Percentiles rank a stretch among this genome's conserved stretches.
These are phyloP conservation scores for Phytopythium chamaehyphon DNA, from an alignment of 352 stramenopile species.

Conservation along the genomic window DNA sequence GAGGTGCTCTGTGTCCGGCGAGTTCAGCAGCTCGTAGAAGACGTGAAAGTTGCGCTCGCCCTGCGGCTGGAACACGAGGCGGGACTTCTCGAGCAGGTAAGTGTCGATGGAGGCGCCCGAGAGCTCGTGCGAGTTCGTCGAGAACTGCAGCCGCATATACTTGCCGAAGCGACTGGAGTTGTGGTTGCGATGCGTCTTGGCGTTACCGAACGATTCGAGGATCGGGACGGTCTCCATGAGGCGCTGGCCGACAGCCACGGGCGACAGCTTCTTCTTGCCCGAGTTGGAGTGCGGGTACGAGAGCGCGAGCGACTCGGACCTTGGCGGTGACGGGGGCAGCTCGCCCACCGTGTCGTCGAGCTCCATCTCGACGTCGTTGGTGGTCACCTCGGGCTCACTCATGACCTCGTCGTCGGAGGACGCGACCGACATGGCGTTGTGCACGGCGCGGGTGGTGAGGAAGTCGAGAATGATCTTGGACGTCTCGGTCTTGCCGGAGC, in stretches of 20 bases:
- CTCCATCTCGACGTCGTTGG: background rate
- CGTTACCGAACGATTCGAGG: conserved; percentile 88
- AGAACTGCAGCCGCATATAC: conserved; percentile 87
- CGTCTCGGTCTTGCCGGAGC: conserved; percentile 94
- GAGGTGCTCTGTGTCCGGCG: conserved; percentile 48
- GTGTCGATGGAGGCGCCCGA: conserved; percentile 76
- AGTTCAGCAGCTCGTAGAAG: conserved; percentile 80
- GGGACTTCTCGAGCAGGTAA: conserved; percentile 81
- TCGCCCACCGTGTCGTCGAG: conserved; percentile 10
- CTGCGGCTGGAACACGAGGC: conserved; percentile 69
- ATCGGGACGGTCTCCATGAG: conserved; percentile 91
- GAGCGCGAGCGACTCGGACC: conserved; percentile 49
- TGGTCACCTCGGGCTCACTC: conserved; percentile 60
- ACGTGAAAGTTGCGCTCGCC: conserved; percentile 86
- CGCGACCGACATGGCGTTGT: conserved; percentile 40
- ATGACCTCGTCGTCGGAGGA: conserved; percentile 56
- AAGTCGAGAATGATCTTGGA: conserved; percentile 93
- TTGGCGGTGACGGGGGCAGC: conserved; percentile 30
- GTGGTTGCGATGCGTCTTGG: conserved; percentile 88
- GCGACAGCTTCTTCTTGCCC: conserved; percentile 45
- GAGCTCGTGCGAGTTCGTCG: conserved; percentile 63
- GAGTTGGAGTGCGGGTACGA: conserved; percentile 68
- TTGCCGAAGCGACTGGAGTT: conserved; percentile 92
- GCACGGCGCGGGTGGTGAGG: conserved; percentile 65
- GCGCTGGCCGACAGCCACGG: conserved; percentile 63